Evolutionary conservation across 2,329 filamentous ascomycete species (phyloP).

Genomic region (Fusarium irregulare): DNA sequence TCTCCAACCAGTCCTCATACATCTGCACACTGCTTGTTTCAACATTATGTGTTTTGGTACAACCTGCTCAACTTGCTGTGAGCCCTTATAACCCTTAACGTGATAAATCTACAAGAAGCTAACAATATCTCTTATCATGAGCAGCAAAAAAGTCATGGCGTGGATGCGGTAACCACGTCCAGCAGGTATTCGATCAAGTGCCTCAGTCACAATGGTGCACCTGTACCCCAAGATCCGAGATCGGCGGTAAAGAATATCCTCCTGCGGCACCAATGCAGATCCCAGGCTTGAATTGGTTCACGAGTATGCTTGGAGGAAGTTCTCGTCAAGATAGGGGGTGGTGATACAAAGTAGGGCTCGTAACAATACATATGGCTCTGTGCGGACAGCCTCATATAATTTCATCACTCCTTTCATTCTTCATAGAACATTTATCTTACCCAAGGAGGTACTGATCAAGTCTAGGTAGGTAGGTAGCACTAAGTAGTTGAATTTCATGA

Average conservation of each 20-base stretch:
- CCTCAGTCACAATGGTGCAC: slow-evolving; percentile 61
- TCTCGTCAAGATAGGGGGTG: neutral
- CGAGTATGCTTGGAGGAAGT: slow-evolving; percentile 41
- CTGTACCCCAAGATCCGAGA: slow-evolving; percentile 57
- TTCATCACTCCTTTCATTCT: neutral
- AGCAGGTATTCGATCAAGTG: slow-evolving; percentile 57
- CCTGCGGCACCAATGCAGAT: slow-evolving; percentile 55
- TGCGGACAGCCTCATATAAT: neutral
- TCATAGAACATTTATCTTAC: neutral
- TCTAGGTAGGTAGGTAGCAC: no score
- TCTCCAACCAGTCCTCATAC: neutral
- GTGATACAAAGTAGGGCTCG: slow-evolving; percentile 38
- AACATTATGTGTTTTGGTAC: slow-evolving; percentile 56
- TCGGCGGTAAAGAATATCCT: slow-evolving; percentile 60
- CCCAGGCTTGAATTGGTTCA: slow-evolving; percentile 55
- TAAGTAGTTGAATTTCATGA: slow-evolving; percentile 10
- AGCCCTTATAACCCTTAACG: slow-evolving; percentile 24
- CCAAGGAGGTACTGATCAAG: neutral
- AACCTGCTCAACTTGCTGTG: slow-evolving; percentile 57
- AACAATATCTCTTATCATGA: neutral
- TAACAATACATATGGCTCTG: slow-evolving; percentile 1
- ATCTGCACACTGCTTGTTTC: neutral
- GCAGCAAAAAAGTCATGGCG: slow-evolving; percentile 62
- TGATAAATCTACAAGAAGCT: neutral
- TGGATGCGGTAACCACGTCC: slow-evolving; percentile 61